A percentile compares a stretch with the other conserved stretches of the same genome.
phyloP scores from a whole-genome alignment of 2,329 filamentous ascomycete species.

The Exophiala sideris region DNA sequence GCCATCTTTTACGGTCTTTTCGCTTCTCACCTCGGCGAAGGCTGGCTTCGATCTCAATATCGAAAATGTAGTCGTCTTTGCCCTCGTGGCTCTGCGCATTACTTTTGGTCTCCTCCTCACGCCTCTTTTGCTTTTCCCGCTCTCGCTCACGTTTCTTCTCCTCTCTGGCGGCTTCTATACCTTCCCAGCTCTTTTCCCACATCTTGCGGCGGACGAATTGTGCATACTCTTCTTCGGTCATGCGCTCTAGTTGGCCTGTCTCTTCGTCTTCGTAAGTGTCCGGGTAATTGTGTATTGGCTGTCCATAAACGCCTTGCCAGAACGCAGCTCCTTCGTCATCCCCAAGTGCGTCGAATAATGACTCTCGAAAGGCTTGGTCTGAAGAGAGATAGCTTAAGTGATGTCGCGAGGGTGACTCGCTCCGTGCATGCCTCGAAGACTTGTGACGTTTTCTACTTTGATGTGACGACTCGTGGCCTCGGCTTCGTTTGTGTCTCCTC shows the following conservation, averaged over 20 bases:
- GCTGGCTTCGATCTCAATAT: slow-evolving; percentile 66
- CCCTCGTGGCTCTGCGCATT: neutral
- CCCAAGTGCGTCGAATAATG: slow-evolving; percentile 92
- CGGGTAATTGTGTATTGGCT: slow-evolving; percentile 81
- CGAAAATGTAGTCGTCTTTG: slow-evolving; percentile 43
- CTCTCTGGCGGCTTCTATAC: slow-evolving; percentile 72
- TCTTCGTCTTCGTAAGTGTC: slow-evolving; percentile 49
- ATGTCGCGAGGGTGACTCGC: slow-evolving; percentile 5
- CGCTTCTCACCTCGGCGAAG: slow-evolving; percentile 65
- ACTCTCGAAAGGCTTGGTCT: slow-evolving; percentile 80
- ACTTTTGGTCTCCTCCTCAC: slow-evolving; percentile 32
- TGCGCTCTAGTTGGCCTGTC: slow-evolving; percentile 66
- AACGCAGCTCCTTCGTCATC: slow-evolving; percentile 94
- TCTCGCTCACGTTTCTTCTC: slow-evolving; percentile 53
- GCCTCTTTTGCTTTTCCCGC: slow-evolving; percentile 44
- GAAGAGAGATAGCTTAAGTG: slow-evolving; percentile 52
- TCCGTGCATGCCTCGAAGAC: slow-evolving; percentile 14
- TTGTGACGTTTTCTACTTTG: slow-evolving; percentile 31
- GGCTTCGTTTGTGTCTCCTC: slow-evolving; percentile 27
- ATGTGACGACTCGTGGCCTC: slow-evolving; percentile 25
- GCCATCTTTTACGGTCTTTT: slow-evolving; percentile 53
- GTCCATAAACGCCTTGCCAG: slow-evolving; percentile 95
- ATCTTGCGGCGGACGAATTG: slow-evolving; percentile 79
- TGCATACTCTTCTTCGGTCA: slow-evolving; percentile 92
- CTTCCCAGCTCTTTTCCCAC: slow-evolving; percentile 93